These are phyloP conservation scores for Pyrenophora seminiperda DNA, from an alignment of 2,329 filamentous ascomycete genomes.

Conservation along the genomic window DNA sequence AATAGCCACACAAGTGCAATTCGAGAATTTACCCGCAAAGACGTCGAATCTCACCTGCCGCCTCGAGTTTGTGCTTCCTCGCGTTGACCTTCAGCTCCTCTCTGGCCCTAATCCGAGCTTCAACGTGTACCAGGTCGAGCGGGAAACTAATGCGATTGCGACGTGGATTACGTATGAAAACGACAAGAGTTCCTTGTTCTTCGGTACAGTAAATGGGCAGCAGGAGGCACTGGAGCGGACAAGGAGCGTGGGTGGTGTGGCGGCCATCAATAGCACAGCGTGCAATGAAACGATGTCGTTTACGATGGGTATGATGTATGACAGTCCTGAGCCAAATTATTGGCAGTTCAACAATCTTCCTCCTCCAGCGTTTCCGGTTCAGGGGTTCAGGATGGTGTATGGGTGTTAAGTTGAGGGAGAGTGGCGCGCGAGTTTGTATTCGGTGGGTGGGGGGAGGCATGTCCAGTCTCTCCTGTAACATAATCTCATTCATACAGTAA, in stretches of 20 bases:
- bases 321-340: slow-evolving; percentile 33
- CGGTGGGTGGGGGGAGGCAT: too few species aligned
- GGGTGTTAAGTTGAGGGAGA: slow-evolving; percentile 27
- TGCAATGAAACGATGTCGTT: slow-evolving; percentile 40
- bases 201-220: slow-evolving; percentile 34
- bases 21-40: slow-evolving; percentile 12
- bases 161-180: slow-evolving; percentile 33
- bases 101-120: slow-evolving; percentile 31
- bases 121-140: slow-evolving; percentile 32
- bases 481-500: too few species aligned
- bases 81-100: slow-evolving; percentile 14
- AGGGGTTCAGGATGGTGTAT: slow-evolving; percentile 36
- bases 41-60: slow-evolving; percentile 26
- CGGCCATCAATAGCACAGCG: slow-evolving; percentile 21
- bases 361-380: slow-evolving; percentile 30
- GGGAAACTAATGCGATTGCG: slow-evolving; percentile 17
- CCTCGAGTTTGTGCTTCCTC: slow-evolving; percentile 36
- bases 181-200: slow-evolving; percentile 11
- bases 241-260: slow-evolving; percentile 23
- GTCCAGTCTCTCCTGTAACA: too few species aligned
- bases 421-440: background rate
- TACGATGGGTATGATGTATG: slow-evolving; percentile 35
- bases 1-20: slow-evolving; percentile 36
- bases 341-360: slow-evolving; percentile 34
- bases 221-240: slow-evolving; percentile 17